phyloP scores from a whole-genome alignment of 2,329 filamentous ascomycete genomes.

The Hypoxylon sp. region DNA sequence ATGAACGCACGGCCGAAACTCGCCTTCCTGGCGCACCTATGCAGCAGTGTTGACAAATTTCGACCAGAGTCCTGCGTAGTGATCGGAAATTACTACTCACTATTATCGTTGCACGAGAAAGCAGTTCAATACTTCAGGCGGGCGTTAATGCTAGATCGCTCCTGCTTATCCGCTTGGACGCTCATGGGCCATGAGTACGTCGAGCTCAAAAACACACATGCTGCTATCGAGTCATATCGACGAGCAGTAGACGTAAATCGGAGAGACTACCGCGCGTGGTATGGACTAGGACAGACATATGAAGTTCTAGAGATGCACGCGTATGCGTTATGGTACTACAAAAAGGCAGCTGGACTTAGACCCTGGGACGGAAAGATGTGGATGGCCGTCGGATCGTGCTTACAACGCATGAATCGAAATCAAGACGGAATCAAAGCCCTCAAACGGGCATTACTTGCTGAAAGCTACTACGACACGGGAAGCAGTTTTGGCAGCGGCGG shows the following conservation, averaged over 20 bases:
- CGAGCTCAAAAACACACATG: conserved; percentile 98
- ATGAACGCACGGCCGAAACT: conserved; percentile 89
- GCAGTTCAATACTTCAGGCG: conserved; percentile 98
- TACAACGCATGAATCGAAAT: conserved; percentile 88
- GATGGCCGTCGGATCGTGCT: conserved; percentile 93
- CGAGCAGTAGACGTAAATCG: conserved; percentile 96
- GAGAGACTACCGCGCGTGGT: conserved; percentile 98
- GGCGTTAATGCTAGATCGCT: conserved; percentile 89
- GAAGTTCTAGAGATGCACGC: conserved; percentile 98
- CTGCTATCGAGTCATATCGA: conserved; percentile 96
- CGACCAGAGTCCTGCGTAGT: conserved; percentile 97
- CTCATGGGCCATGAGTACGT: conserved; percentile 99
- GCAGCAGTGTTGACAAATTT: conserved; percentile 93
- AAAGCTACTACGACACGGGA: conserved; percentile 83
- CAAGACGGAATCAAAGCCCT: conserved; percentile 95
- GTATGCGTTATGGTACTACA: conserved; percentile 97
- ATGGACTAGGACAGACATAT: conserved; percentile 95
- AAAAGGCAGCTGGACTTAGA: conserved; percentile 91
- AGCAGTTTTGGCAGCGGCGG: conserved; percentile 68
- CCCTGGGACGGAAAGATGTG: conserved; percentile 99
- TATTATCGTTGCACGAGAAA: conserved; percentile 96
- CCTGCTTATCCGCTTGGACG: conserved; percentile 95
- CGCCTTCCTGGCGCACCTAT: conserved; percentile 91
- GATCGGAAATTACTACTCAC: conserved; percentile 95
- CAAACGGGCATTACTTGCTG: conserved; percentile 90